Evolutionary conservation across 2,329 filamentous ascomycete species (phyloP), one percentile per base, ranked within the genome.

Genomic region (Calonectria pteridis): DNA sequence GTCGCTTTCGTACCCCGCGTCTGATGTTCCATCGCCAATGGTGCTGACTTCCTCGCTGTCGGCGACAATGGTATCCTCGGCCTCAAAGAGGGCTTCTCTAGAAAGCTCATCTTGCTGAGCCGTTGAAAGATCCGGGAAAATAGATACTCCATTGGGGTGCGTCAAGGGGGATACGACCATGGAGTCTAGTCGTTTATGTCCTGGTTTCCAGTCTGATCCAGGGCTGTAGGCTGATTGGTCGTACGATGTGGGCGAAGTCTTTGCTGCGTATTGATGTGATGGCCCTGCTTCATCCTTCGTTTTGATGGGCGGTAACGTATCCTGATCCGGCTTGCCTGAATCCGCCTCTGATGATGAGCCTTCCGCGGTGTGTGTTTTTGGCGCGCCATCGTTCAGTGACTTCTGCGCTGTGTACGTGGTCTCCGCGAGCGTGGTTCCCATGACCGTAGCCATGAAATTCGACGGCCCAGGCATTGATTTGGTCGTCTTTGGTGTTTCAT

Each of bases 1-100:
- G 33, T 86, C 84, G 16, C 83, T 85, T 43, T 82, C 83, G 50
- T 86, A 86, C 5, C 84, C 84, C 18, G 79, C 84, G 72, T 85
- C 84, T 6, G 84, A 82, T 13, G 72, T 69, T 16, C 71, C 72
- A 35, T 80, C 80, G 14, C 71, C 74, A 55, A 73, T 58, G 3
- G 71, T 69, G 43, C 74, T 74, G 23, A 76, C 75, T 23, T 83
- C 82, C 26, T 78, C 77, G 35, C 80, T 83, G 23, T 85, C 84
- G 18, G 83, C 84, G 33, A 83, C 77, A 69, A 86, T 85, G 28
- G 80, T 79, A 10, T 80, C 82, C 58, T 86, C 83, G 10, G 84
- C 84, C 72, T 86, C 82, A 1, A 79, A 76, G 16, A 85, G 73
- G 11, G 84, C 84, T 73, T 85, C 82, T 59, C 80, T 78, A 16